These are phyloP conservation scores for Cordyceps tenuipes DNA, from an alignment of 2,329 filamentous ascomycete genomes.

Conservation along the genomic window DNA sequence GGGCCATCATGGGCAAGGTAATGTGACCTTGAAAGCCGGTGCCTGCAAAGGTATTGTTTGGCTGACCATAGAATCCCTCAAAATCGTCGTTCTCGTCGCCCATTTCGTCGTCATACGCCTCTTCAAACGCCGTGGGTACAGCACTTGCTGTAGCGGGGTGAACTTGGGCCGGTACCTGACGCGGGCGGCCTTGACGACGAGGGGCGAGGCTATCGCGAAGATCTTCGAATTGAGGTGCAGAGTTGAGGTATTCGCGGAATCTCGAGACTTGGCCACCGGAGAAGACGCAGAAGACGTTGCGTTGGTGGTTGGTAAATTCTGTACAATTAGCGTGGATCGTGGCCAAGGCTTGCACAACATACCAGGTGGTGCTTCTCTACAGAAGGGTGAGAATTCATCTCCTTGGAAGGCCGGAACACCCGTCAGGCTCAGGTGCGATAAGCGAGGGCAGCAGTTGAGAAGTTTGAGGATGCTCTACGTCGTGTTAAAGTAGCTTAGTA, in stretches of 20 bases:
- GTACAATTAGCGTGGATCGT: constrained; percentile 19
- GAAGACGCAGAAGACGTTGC: constrained; percentile 95
- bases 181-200: constrained; percentile 13
- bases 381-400: constrained; percentile 76
- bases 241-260: constrained; percentile 71
- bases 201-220: constrained; percentile 27
- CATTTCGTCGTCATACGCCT: constrained; percentile 34
- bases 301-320: constrained; percentile 94
- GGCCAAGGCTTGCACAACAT: constrained; percentile 14
- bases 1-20: constrained; percentile 6
- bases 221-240: constrained; percentile 37
- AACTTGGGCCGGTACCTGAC: background rate
- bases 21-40: background rate
- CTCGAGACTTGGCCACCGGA: constrained; percentile 74
- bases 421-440: constrained; percentile 91
- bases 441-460: constrained; percentile 80
- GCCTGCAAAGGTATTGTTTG: background rate
- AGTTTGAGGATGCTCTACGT: constrained; percentile 77
- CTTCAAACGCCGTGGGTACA: constrained; percentile 21
- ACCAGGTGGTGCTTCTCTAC: constrained; percentile 74
- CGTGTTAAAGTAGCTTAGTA: constrained; percentile 1
- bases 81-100: constrained; percentile 37
- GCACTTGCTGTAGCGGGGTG: constrained; percentile 14
- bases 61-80: constrained; percentile 24
- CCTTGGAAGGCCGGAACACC: constrained; percentile 86